Evolutionary conservation across 139 green algal genomes (phyloP).

Genomic region (Chlamydomonas sphaeroides): DNA sequence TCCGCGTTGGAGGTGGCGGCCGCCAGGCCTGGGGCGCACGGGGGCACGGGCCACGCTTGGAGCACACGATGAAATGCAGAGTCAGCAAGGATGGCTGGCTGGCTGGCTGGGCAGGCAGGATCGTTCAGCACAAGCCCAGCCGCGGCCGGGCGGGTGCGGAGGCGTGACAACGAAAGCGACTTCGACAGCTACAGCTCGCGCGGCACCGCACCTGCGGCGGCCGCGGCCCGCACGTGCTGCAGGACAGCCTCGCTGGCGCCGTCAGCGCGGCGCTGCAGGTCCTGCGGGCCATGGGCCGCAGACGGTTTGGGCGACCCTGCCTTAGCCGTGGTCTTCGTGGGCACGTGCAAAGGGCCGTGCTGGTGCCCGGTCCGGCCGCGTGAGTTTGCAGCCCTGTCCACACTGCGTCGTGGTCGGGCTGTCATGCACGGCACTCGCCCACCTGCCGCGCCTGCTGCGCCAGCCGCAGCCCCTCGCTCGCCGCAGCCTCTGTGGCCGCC

Average conservation of each 20-base stretch:
- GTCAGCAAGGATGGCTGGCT: not conserved
- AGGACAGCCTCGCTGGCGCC: not conserved
- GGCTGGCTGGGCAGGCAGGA: not conserved
- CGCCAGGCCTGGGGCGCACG: slow-evolving; percentile 6
- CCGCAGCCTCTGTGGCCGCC: not conserved
- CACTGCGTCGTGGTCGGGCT: not conserved
- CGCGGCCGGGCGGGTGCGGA: too few species aligned
- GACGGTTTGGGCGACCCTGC: too few species aligned
- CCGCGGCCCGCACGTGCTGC: not conserved
- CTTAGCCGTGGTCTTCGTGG: too few species aligned
- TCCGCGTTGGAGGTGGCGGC: not conserved
- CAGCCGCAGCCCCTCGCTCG: too few species aligned
- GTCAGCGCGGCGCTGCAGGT: not conserved
- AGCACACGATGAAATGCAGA: not conserved
- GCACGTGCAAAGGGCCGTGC: too few species aligned
- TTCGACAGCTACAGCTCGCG: too few species aligned
- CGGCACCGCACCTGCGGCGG: not conserved
- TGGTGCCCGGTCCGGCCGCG: too few species aligned
- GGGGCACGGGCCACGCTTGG: not conserved
- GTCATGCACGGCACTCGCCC: not conserved
- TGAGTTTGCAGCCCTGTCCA: not conserved
- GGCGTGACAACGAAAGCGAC: too few species aligned
- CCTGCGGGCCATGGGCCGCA: too few species aligned
- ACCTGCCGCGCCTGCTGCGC: slow-evolving; percentile 18
- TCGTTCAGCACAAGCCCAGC: not conserved